phyloP scores from a whole-genome alignment of 345 rosid genomes.

The Excoecaria cochinchinensis region DNA sequence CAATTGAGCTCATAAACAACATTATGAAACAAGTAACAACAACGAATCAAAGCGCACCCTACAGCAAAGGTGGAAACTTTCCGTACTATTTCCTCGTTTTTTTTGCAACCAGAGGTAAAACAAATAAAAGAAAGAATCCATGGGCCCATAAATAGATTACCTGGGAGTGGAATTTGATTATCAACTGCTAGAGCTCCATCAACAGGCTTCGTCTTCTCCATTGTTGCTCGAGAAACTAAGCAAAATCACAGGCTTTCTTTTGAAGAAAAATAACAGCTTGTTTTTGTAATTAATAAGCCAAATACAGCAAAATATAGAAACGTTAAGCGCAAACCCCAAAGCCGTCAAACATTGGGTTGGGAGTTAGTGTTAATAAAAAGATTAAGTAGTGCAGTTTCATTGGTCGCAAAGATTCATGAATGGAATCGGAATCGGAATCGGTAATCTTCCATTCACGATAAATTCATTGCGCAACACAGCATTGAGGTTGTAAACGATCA shows the following conservation, averaged over 20 bases:
- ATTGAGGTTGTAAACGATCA: no score
- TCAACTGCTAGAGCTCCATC: not conserved
- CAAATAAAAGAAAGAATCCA: not conserved
- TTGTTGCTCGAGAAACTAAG: not conserved
- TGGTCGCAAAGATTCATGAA: no score
- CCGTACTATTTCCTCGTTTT: not conserved
- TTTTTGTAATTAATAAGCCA: not conserved
- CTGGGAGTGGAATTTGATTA: not conserved
- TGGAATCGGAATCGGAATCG: no score
- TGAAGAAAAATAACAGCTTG: not conserved
- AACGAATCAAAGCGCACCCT: not conserved
- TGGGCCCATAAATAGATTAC: not conserved
- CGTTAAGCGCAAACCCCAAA: no score
- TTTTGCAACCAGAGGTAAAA: not conserved
- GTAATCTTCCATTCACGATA: no score
- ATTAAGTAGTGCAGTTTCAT: no score
- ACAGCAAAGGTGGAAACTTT: not conserved
- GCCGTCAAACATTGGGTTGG: no score
- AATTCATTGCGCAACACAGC: no score
- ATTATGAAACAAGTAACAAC: no score
- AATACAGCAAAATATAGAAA: not conserved
- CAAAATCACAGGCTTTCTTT: not conserved
- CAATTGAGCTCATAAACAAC: not conserved
- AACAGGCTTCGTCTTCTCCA: conserved; percentile 21
- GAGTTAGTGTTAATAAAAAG: no score